A percentile compares a stretch with the other conserved stretches of the same genome.
These are phyloP conservation scores for Stephanodiscus minutulus DNA, from an alignment of 108 stramenopile species.

Conservation along the genomic window DNA sequence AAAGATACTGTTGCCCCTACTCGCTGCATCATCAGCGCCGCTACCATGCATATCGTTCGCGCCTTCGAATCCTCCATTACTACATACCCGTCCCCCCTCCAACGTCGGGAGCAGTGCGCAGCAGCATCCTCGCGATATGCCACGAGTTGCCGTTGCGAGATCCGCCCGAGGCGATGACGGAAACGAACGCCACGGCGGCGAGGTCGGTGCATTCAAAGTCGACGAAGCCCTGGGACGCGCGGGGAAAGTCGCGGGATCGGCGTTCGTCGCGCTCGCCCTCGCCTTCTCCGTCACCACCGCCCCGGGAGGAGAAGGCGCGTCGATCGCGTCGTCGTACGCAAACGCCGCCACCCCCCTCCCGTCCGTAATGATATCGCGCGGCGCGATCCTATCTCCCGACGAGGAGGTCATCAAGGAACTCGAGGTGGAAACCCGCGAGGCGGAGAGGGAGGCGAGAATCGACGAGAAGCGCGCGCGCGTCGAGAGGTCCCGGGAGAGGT, in stretches of 20 bases:
- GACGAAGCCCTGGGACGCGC: not conserved
- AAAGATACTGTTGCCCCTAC: not conserved
- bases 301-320: too few species aligned
- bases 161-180: conserved; percentile 12
- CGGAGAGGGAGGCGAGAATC: conserved; percentile 34
- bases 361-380: not conserved
- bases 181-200: not conserved
- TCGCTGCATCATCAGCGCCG: not conserved
- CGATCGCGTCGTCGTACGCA: not conserved
- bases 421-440: conserved; percentile 45
- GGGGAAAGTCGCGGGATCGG: conserved; percentile 24
- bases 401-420: conserved; percentile 21
- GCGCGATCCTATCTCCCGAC: conserved; percentile 1
- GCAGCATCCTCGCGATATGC: too few species aligned
- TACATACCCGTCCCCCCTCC: not conserved
- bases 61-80: not conserved
- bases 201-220: not conserved
- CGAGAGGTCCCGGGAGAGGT: conserved; percentile 43
- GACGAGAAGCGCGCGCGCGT: conserved; percentile 37
- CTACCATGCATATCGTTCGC: conserved; percentile 1
- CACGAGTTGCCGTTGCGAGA: not conserved
- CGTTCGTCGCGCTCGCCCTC: conserved; percentile 25
- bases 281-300: conserved; percentile 10
- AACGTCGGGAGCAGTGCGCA: too few species aligned
- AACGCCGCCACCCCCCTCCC: not conserved